phyloP scores from a whole-genome alignment of 306 rosid genomes.

The Glycyrrhiza uralensis region DNA sequence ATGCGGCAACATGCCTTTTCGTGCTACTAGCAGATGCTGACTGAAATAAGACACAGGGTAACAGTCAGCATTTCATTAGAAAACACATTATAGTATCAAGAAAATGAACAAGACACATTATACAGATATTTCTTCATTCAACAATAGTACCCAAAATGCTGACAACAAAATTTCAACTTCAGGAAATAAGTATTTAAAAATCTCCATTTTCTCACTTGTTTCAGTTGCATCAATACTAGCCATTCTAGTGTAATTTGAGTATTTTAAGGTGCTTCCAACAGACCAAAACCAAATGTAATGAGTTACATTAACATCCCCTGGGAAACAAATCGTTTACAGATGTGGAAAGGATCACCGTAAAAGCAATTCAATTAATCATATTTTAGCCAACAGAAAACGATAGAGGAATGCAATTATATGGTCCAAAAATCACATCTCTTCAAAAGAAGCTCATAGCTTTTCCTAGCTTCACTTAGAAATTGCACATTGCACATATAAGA shows the following conservation, averaged over 20 bases:
- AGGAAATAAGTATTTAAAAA: not conserved
- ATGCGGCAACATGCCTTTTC: constrained; percentile 32
- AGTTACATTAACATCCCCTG: not conserved
- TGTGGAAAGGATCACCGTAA: not conserved
- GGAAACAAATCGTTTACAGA: not conserved
- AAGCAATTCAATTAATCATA: not conserved
- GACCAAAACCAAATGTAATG: not conserved
- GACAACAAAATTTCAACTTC: not conserved
- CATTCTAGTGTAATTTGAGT: not conserved
- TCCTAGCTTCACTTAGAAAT: not conserved
- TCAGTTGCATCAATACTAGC: not conserved
- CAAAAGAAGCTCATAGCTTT: not conserved
- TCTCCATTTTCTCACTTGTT: constrained; percentile 1
- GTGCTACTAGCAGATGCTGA: constrained; percentile 35
- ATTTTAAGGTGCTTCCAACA: not conserved
- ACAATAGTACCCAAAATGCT: not conserved
- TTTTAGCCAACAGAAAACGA: not conserved
- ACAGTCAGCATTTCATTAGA: not conserved
- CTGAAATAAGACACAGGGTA: constrained; percentile 42
- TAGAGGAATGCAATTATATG: not conserved
- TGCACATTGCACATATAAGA: not conserved
- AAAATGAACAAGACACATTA: not conserved
- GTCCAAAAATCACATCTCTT: not conserved
- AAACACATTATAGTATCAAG: not conserved
- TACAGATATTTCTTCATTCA: not conserved